These are phyloP conservation scores for Penicillium sp. DNA, from an alignment of 2,329 filamentous ascomycete genomes.

Conservation along the genomic window DNA sequence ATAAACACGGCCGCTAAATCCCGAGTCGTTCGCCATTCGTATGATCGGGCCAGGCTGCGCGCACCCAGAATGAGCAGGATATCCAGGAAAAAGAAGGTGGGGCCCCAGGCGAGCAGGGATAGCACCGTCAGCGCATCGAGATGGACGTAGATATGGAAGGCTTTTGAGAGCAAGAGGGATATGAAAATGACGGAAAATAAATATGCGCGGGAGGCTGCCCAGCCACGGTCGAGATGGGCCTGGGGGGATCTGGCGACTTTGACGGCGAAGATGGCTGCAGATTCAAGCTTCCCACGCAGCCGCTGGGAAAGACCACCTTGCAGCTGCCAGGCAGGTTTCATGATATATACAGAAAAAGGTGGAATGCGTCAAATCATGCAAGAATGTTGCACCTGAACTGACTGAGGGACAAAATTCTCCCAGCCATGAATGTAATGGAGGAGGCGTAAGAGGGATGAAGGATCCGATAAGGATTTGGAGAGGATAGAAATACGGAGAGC, in stretches of 20 bases:
- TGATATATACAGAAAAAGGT: not conserved
- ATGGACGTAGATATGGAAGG: conserved; percentile 14
- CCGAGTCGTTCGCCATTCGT: conserved; percentile 6
- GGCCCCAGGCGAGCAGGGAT: conserved; percentile 12
- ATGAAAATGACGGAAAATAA: conserved; percentile 18
- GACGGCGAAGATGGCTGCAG: conserved; percentile 1
- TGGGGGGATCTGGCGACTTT: conserved; percentile 13
- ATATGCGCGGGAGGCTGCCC: conserved; percentile 11
- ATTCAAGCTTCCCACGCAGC: conserved; percentile 2
- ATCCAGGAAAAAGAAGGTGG: conserved; percentile 17
- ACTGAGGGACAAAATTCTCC: not conserved
- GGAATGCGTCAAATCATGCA: not conserved
- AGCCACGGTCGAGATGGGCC: conserved; percentile 7
- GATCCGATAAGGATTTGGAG: not conserved
- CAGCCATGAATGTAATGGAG: not conserved
- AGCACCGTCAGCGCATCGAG: not conserved
- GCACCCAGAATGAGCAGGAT: conserved; percentile 14
- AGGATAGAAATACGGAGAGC: not conserved
- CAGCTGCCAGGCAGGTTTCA: conserved; percentile 7
- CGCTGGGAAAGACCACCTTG: not conserved
- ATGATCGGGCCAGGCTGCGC: conserved; percentile 14
- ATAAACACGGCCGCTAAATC: conserved; percentile 8
- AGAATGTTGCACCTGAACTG: not conserved
- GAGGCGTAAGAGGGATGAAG: not conserved
- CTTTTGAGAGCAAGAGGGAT: conserved; percentile 13